Evolutionary conservation across 306 rosid species (phyloP).

Genomic region (Styphnolobium japonicum): DNA sequence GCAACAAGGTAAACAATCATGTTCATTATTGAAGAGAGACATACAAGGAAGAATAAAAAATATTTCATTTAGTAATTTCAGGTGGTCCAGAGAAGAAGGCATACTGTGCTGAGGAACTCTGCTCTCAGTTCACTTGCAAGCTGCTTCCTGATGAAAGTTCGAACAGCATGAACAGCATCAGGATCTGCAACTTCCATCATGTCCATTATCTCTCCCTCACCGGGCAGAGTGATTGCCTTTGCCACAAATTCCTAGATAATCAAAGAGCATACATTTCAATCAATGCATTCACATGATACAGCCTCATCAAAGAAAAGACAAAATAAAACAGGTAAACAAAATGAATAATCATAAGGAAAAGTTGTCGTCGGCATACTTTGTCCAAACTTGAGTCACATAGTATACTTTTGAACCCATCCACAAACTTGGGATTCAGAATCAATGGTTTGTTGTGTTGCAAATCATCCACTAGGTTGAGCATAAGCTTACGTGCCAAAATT

Average conservation of each 20-base stretch:
- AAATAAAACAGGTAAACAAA: neutral
- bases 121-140: conserved; percentile 76
- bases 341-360: conserved; percentile 2
- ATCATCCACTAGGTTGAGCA: conserved; percentile 84
- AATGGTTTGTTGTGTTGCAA: conserved; percentile 76
- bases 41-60: conserved; percentile 7
- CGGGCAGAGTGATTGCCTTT: conserved; percentile 92
- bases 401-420: conserved; percentile 70
- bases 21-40: neutral
- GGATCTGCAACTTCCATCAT: conserved; percentile 98
- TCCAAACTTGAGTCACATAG: conserved; percentile 75
- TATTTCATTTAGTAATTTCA: conserved; percentile 10
- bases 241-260: conserved; percentile 81
- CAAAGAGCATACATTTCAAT: conserved; percentile 17
- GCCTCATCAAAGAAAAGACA: neutral
- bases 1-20: conserved; percentile 23
- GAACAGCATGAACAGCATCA: conserved; percentile 89
- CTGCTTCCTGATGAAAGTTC: conserved; percentile 80
- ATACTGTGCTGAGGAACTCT: conserved; percentile 70
- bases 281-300: conserved; percentile 12
- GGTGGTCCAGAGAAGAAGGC: conserved; percentile 28
- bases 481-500: conserved; percentile 77
- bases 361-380: conserved; percentile 53
- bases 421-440: conserved; percentile 70
- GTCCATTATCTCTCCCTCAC: conserved; percentile 99